These are phyloP conservation scores for Ammopiptanthus mongolicus DNA, from an alignment of 306 rosid species.

Conservation along the genomic window DNA sequence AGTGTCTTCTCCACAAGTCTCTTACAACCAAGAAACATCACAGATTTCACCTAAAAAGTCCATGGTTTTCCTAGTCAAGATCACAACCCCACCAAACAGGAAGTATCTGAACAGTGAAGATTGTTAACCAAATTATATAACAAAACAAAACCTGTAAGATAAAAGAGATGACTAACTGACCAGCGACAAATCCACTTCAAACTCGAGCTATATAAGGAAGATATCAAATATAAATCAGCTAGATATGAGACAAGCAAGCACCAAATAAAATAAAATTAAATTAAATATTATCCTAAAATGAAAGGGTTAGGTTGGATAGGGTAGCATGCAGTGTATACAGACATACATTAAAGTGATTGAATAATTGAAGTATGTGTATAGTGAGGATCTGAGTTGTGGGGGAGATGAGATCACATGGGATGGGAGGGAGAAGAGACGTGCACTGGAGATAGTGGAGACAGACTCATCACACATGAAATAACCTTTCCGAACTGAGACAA, in stretches of 20 bases:
- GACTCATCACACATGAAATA: slow-evolving; percentile 11
- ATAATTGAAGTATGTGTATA: slow-evolving; percentile 27
- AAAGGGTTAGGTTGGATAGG: not conserved
- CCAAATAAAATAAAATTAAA: slow-evolving; percentile 20
- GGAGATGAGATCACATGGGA: slow-evolving; percentile 17
- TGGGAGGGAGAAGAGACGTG: too few relatives aligned
- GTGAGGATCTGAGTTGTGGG: slow-evolving; percentile 23
- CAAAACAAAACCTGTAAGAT: not conserved
- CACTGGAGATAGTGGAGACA: slow-evolving; percentile 39
- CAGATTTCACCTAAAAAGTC: slow-evolving; percentile 10
- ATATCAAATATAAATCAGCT: slow-evolving; percentile 21
- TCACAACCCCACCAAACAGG: not conserved
- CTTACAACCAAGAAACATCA: not conserved
- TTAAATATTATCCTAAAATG: not conserved
- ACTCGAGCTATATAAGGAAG: not conserved
- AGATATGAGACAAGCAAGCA: slow-evolving; percentile 17
- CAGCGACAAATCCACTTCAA: slow-evolving; percentile 9
- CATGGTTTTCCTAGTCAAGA: slow-evolving; percentile 11
- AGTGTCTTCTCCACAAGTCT: slow-evolving; percentile 17
- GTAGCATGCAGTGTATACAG: not conserved
- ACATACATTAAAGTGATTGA: slow-evolving; percentile 15
- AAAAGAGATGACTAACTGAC: not conserved
- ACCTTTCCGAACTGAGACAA: not conserved
- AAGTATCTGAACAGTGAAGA: slow-evolving; percentile 12
- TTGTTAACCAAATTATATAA: not conserved